Evolutionary conservation across 345 rosid species (phyloP).

Genomic region (Hevea brasiliensis): DNA sequence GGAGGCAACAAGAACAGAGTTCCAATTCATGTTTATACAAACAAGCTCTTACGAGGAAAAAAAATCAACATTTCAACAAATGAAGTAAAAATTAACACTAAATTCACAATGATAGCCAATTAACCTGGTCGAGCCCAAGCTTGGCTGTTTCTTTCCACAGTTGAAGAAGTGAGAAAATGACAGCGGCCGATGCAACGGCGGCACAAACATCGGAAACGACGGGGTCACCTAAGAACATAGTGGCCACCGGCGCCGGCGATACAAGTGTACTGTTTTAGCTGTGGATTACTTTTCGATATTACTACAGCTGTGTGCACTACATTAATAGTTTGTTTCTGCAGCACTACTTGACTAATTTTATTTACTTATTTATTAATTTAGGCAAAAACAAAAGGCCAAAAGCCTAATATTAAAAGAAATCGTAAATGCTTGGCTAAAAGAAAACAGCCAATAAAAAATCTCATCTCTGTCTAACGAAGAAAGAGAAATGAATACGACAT

Average conservation of each 20-base stretch:
- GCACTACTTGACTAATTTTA: too few species aligned
- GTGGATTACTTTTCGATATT: too few species aligned
- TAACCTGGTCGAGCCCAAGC: constrained; percentile 38
- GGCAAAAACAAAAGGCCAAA: too few species aligned
- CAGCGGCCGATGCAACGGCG: constrained; percentile 8
- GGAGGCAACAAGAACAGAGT: too few species aligned
- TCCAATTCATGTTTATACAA: too few species aligned
- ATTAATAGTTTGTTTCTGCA: too few species aligned
- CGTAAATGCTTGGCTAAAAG: not conserved
- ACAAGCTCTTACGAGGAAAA: too few species aligned
- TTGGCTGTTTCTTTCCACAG: constrained; percentile 32
- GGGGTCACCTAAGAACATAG: constrained; percentile 5
- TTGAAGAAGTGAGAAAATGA: constrained; percentile 20
- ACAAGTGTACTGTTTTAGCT: too few species aligned
- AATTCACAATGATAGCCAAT: not conserved
- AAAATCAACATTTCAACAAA: too few species aligned
- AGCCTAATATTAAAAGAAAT: too few species aligned
- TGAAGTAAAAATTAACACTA: not conserved
- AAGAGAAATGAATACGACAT: not conserved
- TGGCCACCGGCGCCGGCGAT: not conserved
- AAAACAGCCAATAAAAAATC: not conserved
- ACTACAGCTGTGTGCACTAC: not conserved
- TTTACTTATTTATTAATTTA: too few species aligned
- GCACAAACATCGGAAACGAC: constrained; percentile 18
- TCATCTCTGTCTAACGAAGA: not conserved